Percentiles rank a stretch among this genome's conserved stretches.
Conservation (phyloP, 2,329 filamentous ascomycete species). For the Pochonia chlamydosporia region DNA sequence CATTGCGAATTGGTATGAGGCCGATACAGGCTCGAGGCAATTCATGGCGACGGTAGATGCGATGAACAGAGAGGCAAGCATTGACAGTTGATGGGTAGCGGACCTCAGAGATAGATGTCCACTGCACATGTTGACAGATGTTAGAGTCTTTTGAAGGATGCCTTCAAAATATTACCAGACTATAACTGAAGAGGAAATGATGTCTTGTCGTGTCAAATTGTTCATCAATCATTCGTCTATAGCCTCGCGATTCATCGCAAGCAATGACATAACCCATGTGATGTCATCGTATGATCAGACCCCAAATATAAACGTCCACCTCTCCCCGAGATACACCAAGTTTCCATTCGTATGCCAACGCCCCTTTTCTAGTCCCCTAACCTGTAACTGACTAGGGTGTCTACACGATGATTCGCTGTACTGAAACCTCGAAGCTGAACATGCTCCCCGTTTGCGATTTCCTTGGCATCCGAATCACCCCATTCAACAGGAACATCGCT, state of each 20-base stretch:
- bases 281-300: neutral
- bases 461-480: constrained; percentile 97
- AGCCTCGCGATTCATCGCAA: neutral
- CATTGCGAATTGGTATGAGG: neutral
- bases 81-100: too few relatives aligned
- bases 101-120: too few relatives aligned
- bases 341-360: neutral
- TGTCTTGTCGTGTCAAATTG: neutral
- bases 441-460: constrained; percentile 90
- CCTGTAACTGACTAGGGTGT: constrained; percentile 92
- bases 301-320: neutral
- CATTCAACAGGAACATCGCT: constrained; percentile 96
- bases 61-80: too few relatives aligned
- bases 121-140: too few relatives aligned
- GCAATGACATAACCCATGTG: too few relatives aligned
- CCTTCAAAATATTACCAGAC: too few relatives aligned
- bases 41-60: neutral
- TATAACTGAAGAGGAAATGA: neutral
- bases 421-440: constrained; percentile 95
- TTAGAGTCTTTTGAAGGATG: too few relatives aligned
- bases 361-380: constrained; percentile 33
- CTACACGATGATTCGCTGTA: constrained; percentile 88
- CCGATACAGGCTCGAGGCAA: neutral
- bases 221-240: neutral
- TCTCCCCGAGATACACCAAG: neutral